A percentile compares a stretch with the other conserved stretches of the same genome.
phyloP scores from a whole-genome alignment of 2,329 filamentous ascomycete genomes.

The Pestalotiopsis sp. region DNA sequence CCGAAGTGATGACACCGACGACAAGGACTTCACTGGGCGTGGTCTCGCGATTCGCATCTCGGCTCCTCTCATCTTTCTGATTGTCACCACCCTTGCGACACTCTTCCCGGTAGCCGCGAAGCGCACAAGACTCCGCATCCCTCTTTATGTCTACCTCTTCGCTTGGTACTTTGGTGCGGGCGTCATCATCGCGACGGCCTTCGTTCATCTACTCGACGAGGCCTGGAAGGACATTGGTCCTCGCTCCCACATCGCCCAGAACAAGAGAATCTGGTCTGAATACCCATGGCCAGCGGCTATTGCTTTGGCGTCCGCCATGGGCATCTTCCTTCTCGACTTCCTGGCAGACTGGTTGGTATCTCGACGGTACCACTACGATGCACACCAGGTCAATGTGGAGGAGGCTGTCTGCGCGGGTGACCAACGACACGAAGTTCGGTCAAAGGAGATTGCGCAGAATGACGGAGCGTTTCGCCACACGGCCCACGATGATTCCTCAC shows the following conservation, averaged over 20 bases:
- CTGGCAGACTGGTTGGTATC: constrained; percentile 53
- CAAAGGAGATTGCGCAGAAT: background rate
- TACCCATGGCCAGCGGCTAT: constrained; percentile 89
- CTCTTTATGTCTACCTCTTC: constrained; percentile 77
- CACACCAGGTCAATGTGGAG: background rate
- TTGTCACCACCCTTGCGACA: constrained; percentile 70
- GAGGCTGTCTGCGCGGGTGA: constrained; percentile 59
- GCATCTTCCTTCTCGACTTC: constrained; percentile 87
- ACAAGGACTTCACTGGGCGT: constrained; percentile 24
- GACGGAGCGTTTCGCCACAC: constrained; percentile 31
- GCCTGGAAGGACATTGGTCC: constrained; percentile 72
- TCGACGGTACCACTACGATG: background rate
- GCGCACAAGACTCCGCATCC: constrained; percentile 62
- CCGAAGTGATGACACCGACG: constrained; percentile 65
- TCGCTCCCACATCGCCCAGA: constrained; percentile 19
- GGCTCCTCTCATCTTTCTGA: constrained; percentile 84
- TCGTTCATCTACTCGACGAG: constrained; percentile 85
- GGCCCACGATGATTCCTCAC: constrained; percentile 58
- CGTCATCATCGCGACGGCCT: constrained; percentile 90
- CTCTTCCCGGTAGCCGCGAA: constrained; percentile 74
- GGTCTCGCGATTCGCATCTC: constrained; percentile 76
- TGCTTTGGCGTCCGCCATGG: constrained; percentile 80
- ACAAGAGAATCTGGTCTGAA: constrained; percentile 26
- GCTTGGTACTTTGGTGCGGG: constrained; percentile 93
- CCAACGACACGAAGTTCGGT: background rate